Conservation (phyloP, 495 filamentous ascomycete species). For the Chaetomium fimeti region DNA sequence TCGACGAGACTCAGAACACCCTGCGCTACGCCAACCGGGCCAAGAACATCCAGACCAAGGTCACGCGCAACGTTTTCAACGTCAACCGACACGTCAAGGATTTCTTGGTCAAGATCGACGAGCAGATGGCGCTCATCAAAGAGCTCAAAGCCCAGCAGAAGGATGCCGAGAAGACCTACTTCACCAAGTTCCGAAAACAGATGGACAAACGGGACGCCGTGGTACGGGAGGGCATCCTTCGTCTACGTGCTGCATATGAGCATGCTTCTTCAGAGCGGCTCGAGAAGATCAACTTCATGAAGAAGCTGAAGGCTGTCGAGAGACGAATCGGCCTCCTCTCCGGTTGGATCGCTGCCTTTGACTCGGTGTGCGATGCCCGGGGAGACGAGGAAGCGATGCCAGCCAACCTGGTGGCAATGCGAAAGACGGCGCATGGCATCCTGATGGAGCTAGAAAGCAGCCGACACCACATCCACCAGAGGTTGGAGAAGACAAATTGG, state of each 20-base stretch:
- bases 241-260: conserved; percentile 82
- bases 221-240: conserved; percentile 74
- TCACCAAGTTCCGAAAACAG: conserved; percentile 86
- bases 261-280: conserved; percentile 74
- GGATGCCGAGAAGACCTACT: conserved; percentile 81
- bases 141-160: conserved; percentile 90
- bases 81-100: conserved; percentile 99
- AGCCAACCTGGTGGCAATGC: conserved; percentile 66
- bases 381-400: conserved; percentile 67
- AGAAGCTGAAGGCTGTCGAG: conserved; percentile 79
- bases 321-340: conserved; percentile 78
- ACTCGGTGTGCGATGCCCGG: conserved; percentile 68
- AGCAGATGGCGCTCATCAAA: conserved; percentile 90
- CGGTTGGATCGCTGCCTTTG: conserved; percentile 91
- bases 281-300: conserved; percentile 75
- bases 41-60: conserved; percentile 99
- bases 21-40: conserved; percentile 95
- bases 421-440: conserved; percentile 84
- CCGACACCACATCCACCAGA: conserved; percentile 84
- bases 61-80: conserved; percentile 97
- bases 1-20: conserved; percentile 98
- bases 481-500: conserved; percentile 76
- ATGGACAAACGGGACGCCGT: conserved; percentile 76
- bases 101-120: conserved; percentile 94
- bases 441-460: conserved; percentile 84